A percentile compares a stretch with the other conserved stretches of the same genome.
phyloP scores from a whole-genome alignment of 306 rosid genomes.

The Fagus sylvatica region DNA sequence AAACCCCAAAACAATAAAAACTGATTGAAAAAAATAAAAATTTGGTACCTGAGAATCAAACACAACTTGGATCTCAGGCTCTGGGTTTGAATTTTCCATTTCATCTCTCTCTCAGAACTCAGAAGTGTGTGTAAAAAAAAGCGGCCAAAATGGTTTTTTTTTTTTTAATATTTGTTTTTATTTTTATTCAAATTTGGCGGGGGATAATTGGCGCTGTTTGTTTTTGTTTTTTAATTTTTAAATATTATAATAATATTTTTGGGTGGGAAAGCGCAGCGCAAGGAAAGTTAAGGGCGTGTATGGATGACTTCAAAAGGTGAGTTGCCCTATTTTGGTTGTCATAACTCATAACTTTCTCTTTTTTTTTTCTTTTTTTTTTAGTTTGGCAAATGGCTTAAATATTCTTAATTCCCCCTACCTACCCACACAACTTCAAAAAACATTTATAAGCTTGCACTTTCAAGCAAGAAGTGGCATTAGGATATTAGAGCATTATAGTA shows the following conservation, averaged over 20 bases:
- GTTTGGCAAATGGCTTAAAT: no score
- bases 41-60: slow-evolving; percentile 48
- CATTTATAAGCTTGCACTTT: no score
- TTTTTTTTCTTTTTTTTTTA: no score
- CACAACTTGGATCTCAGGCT: neutral
- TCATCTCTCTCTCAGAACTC: slow-evolving; percentile 1
- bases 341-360: no score
- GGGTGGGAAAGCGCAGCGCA: no score
- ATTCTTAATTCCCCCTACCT: no score
- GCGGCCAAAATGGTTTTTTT: neutral
- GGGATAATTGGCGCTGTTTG: slow-evolving; percentile 17
- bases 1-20: slow-evolving; percentile 5
- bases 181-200: slow-evolving; percentile 19
- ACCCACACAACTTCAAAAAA: no score
- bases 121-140: neutral
- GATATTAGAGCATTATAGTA: no score
- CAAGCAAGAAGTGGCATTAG: no score
- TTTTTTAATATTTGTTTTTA: neutral
- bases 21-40: neutral
- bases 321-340: no score
- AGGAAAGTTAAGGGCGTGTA: neutral
- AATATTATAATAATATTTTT: no score
- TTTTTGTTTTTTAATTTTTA: neutral
- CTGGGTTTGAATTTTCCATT: slow-evolving; percentile 40
- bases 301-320: neutral